Evolutionary conservation across 805 yeast genomes (phyloP), one percentile per base, ranked within the genome.

Genomic region (Yarrowia yakushimensis): DNA sequence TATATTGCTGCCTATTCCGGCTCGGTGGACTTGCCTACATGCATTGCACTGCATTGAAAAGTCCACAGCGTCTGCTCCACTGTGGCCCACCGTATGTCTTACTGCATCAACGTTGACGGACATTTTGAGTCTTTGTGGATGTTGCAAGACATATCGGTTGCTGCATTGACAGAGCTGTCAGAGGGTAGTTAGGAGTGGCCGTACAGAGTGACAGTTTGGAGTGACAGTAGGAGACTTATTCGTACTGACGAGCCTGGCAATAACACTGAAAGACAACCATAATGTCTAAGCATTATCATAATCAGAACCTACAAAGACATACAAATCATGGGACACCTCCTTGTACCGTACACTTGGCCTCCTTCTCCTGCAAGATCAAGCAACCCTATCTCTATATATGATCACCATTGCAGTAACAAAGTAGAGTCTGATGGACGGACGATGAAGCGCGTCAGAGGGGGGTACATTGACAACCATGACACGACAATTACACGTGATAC

Each of bases 341-440:
- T n/a, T n/a, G n/a, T n/a, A n/a, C n/a, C n/a, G n/a, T n/a, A n/a
- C n/a, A n/a, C n/a, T n/a, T n/a, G n/a, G n/a, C 39, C 20, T 17
- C 23, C 23, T 18, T 17, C 43, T 20, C 23, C 52, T 45, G 52
- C 52, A 45, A 45, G 52, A 45, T 45, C 52, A 45, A 39, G 52
- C 52, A 45, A 45, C 52, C 52, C 52, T 45, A 45, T 45, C 52
- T 45, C 17, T 43, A 28, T 22, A 22, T 23, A n/a, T 28, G 50
- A 43, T 43, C 50, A 27, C 23, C 50, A 17, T 43, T 43, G 50
- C 50, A 27, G 28, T 17, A n/a, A n/a, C n/a, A n/a, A n/a, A n/a
- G n/a, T n/a, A n/a, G n/a, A n/a, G n/a, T n/a, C n/a, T n/a, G n/a
- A n/a, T n/a, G n/a, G n/a, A n/a, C n/a, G n/a, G n/a, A n/a, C n/a